These are phyloP conservation scores for Globisporangium polare DNA, from an alignment of 352 stramenopile genomes.

Conservation along the genomic window DNA sequence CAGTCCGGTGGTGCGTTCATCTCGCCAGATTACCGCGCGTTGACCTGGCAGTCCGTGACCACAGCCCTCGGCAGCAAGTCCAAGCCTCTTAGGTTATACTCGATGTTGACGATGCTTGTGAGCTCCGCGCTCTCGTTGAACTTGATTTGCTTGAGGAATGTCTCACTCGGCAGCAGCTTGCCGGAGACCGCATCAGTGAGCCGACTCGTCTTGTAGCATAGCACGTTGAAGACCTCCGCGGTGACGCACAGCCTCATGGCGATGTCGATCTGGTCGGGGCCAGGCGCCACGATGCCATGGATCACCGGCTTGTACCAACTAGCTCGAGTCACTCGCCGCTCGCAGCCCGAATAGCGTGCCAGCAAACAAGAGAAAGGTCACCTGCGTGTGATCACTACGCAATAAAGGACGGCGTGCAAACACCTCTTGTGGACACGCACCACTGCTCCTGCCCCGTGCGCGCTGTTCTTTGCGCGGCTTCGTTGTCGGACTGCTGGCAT, in stretches of 20 bases:
- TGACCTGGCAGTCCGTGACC: neutral
- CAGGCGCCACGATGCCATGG: neutral
- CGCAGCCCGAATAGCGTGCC: too few species aligned
- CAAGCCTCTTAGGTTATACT: neutral
- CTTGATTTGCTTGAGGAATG: neutral
- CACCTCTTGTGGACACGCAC: too few species aligned
- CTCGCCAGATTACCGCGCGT: neutral
- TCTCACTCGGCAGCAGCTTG: neutral
- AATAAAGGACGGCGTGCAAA: too few species aligned
- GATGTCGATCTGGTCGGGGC: neutral
- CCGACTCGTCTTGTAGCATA: neutral
- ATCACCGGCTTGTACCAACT: neutral
- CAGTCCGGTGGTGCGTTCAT: neutral
- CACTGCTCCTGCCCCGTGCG: too few species aligned
- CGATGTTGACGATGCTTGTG: neutral
- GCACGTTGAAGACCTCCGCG: neutral
- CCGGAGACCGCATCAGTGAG: neutral
- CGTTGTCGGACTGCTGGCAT: too few species aligned
- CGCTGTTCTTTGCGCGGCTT: too few species aligned
- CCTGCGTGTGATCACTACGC: too few species aligned
- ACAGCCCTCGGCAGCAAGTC: neutral
- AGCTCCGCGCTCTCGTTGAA: neutral
- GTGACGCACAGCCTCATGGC: neutral
- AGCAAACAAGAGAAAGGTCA: too few species aligned
- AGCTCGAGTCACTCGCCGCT: too few species aligned